A percentile compares a stretch with the other conserved stretches of the same genome.
phyloP scores from a whole-genome alignment of 2,329 filamentous ascomycete genomes.

The Tolypocladium paradoxum region DNA sequence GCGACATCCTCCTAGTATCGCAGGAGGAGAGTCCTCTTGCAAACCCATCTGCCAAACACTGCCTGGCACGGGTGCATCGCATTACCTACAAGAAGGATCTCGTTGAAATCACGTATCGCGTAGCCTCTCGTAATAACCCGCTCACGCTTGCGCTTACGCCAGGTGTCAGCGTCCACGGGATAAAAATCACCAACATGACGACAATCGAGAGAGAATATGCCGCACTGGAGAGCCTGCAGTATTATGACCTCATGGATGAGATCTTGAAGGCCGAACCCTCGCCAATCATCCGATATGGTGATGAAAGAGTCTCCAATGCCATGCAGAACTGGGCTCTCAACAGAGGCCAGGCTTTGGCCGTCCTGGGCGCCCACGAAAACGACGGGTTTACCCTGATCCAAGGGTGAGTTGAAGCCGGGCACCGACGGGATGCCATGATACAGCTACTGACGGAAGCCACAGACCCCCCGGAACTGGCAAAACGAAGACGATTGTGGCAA shows the following conservation, averaged over 20 bases:
- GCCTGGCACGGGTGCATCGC: constrained; percentile 73
- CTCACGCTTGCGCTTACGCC: constrained; percentile 55
- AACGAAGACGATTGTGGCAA: constrained; percentile 94
- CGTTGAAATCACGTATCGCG: constrained; percentile 76
- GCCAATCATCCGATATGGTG: constrained; percentile 70
- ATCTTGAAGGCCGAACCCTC: constrained; percentile 84
- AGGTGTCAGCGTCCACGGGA: constrained; percentile 57
- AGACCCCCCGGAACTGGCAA: constrained; percentile 93
- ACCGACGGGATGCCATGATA: background rate
- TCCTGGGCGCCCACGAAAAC: constrained; percentile 86
- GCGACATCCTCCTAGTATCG: constrained; percentile 82
- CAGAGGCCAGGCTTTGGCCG: constrained; percentile 77
- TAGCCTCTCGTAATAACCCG: constrained; percentile 56
- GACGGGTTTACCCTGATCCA: constrained; percentile 96
- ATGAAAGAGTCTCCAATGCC: constrained; percentile 58
- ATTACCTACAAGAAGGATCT: constrained; percentile 71
- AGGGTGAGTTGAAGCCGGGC: constrained; percentile 42
- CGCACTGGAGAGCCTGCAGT: constrained; percentile 79
- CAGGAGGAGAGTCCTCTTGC: constrained; percentile 59
- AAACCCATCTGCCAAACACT: constrained; percentile 59
- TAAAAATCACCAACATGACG: constrained; percentile 86
- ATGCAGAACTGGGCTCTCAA: constrained; percentile 78
- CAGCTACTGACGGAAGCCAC: constrained; percentile 17
- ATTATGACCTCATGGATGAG: constrained; percentile 92
- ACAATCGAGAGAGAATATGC: constrained; percentile 94